These are phyloP conservation scores for Chionographis japonica DNA, from an alignment of 106 monocot genomes.

Conservation along the genomic window DNA sequence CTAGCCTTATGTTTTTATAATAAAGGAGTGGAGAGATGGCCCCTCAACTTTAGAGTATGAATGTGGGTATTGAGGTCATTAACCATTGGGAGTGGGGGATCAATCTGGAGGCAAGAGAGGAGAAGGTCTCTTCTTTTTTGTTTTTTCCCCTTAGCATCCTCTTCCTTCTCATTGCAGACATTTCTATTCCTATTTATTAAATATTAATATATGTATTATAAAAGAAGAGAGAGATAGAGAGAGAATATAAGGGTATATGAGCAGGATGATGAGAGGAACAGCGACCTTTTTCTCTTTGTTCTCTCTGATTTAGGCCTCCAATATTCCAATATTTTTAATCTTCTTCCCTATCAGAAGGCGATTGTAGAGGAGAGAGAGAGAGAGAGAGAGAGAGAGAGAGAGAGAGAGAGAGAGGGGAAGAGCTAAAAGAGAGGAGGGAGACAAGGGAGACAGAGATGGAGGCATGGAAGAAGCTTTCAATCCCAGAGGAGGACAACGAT, in stretches of 20 bases:
- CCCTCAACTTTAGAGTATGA: conserved; percentile 9
- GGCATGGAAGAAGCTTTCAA: conserved; percentile 33
- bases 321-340: conserved; percentile 20
- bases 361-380: conserved; percentile 45
- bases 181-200: conserved; percentile 3
- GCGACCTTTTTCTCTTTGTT: conserved; percentile 40
- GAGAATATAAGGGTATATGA: neutral
- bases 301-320: conserved; percentile 21
- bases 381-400: no score
- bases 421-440: neutral
- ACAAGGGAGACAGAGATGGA: conserved; percentile 12
- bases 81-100: conserved; percentile 16
- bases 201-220: neutral
- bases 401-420: neutral
- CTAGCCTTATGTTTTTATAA: no score
- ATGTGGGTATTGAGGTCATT: conserved; percentile 16
- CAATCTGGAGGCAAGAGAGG: neutral
- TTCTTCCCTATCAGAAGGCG: conserved; percentile 56
- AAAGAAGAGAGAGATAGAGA: neutral
- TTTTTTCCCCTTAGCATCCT: conserved; percentile 13
- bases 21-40: conserved; percentile 12
- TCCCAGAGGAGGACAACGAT: conserved; percentile 41
- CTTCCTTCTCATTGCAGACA: conserved; percentile 9
- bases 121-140: conserved; percentile 10
- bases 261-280: conserved; percentile 18